Percentiles rank a stretch among this genome's conserved stretches.
phyloP scores from a whole-genome alignment of 768 basidiomycete species.

The Fomitopsis serialis region DNA sequence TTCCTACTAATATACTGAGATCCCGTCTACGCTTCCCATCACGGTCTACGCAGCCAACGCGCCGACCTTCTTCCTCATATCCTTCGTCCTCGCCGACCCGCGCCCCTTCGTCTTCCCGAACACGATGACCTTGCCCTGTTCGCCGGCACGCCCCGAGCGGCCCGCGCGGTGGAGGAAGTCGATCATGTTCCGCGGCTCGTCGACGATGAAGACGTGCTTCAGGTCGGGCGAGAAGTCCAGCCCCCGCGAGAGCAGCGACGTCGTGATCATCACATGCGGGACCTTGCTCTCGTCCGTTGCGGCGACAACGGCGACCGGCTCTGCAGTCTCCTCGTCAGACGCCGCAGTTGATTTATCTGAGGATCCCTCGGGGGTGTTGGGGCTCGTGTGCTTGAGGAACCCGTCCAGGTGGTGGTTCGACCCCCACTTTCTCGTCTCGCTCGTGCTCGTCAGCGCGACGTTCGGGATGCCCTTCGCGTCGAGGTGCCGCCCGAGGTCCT shows the following conservation, averaged over 20 bases:
- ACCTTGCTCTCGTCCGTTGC: slow-evolving; percentile 20
- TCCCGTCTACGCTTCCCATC: too few species aligned
- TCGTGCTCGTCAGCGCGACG: slow-evolving; percentile 60
- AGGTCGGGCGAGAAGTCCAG: slow-evolving; percentile 83
- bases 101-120: slow-evolving; percentile 69
- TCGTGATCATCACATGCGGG: slow-evolving; percentile 78
- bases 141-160: slow-evolving; percentile 71
- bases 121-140: slow-evolving; percentile 64
- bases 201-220: slow-evolving; percentile 80
- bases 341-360: slow-evolving; percentile 1
- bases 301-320: slow-evolving; percentile 17
- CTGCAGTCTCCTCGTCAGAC: slow-evolving; percentile 1
- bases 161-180: slow-evolving; percentile 94
- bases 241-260: slow-evolving; percentile 85
- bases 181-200: slow-evolving; percentile 83
- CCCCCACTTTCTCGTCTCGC: slow-evolving; percentile 54
- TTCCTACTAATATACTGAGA: too few species aligned
- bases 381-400: slow-evolving; percentile 43
- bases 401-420: slow-evolving; percentile 73
- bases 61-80: slow-evolving; percentile 45
- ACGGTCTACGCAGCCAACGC: slow-evolving; percentile 25
- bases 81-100: slow-evolving; percentile 47
- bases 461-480: slow-evolving; percentile 55
- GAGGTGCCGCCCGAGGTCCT: slow-evolving; percentile 54
- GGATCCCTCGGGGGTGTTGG: neutral